Conservation (phyloP, 176 grass and related monocot genomes). For the Carex littledalei region DNA sequence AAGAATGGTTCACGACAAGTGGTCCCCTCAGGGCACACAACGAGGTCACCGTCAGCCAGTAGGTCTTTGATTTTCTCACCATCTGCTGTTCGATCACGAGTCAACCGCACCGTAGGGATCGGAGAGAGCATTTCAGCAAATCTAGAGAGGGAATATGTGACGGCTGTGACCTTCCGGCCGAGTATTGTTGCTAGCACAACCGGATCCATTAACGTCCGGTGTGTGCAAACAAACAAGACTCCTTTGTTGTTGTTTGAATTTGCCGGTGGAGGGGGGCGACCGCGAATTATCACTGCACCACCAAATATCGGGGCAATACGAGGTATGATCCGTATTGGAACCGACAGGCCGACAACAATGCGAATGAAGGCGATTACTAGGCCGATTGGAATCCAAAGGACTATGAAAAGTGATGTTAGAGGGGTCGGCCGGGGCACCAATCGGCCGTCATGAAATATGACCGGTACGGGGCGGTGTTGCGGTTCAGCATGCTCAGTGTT, state of each 20-base stretch:
- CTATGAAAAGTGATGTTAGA: slow-evolving; percentile 55
- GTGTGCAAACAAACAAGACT: slow-evolving; percentile 89
- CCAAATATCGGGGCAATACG: slow-evolving; percentile 51
- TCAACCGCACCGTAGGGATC: slow-evolving; percentile 38
- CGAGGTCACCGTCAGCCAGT: slow-evolving; percentile 59
- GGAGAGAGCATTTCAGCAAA: slow-evolving; percentile 41
- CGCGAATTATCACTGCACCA: slow-evolving; percentile 50
- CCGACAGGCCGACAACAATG: slow-evolving; percentile 49
- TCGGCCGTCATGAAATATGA: slow-evolving; percentile 91
- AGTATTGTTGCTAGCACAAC: slow-evolving; percentile 39
- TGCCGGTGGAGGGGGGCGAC: slow-evolving; percentile 26
- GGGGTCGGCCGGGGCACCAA: slow-evolving; percentile 64
- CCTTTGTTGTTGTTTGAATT: background rate
- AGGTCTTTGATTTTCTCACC: slow-evolving; percentile 29
- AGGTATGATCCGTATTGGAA: slow-evolving; percentile 50
- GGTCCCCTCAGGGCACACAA: slow-evolving; percentile 88
- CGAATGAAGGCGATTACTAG: slow-evolving; percentile 52
- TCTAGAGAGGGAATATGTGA: slow-evolving; percentile 47
- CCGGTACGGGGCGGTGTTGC: slow-evolving; percentile 35
- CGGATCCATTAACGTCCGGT: slow-evolving; percentile 59
- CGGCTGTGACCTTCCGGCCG: slow-evolving; percentile 31
- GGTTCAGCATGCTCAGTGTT: background rate
- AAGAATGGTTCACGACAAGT: slow-evolving; percentile 94
- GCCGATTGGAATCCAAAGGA: slow-evolving; percentile 79
- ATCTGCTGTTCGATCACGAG: slow-evolving; percentile 26